Conservation (phyloP, 257 asterid genomes). For the Thymus quinquecostatus region DNA sequence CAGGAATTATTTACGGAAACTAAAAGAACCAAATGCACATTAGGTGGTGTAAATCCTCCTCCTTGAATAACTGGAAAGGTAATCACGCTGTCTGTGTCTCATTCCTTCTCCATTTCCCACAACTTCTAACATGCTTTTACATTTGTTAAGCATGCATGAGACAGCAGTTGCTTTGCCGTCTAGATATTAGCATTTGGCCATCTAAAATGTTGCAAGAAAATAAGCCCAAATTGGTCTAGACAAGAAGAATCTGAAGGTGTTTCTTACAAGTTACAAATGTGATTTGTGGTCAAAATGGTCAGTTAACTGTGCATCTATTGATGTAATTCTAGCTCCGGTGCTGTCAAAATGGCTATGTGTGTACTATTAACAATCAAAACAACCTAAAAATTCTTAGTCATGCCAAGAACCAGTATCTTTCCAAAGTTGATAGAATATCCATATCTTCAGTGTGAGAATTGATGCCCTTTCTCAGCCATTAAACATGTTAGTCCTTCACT, state of each 20-base stretch:
- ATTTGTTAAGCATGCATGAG: slow-evolving; percentile 13
- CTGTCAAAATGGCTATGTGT: not conserved
- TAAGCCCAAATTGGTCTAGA: not conserved
- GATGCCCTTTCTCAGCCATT: slow-evolving; percentile 39
- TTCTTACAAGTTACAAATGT: not conserved
- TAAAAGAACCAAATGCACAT: not conserved
- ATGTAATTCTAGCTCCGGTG: slow-evolving; percentile 15
- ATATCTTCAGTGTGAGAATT: slow-evolving; percentile 35
- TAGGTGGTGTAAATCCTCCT: not conserved
- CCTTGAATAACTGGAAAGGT: slow-evolving; percentile 23
- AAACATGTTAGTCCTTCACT: slow-evolving; percentile 10
- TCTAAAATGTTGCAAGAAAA: slow-evolving; percentile 5
- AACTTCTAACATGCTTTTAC: not conserved
- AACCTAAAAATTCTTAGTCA: not conserved
- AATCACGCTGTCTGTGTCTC: slow-evolving; percentile 7
- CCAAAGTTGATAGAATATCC: slow-evolving; percentile 29
- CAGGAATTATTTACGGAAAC: slow-evolving; percentile 7
- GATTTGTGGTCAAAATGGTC: not conserved
- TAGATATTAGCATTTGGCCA: slow-evolving; percentile 1
- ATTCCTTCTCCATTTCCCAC: not conserved
- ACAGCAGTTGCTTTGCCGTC: not conserved
- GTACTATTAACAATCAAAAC: slow-evolving; percentile 5
- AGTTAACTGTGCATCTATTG: slow-evolving; percentile 10
- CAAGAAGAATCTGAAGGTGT: slow-evolving; percentile 26
- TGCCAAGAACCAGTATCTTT: not conserved